Evolutionary conservation across 2,329 filamentous ascomycete species (phyloP).

Genomic region (Talaromyces sp.): DNA sequence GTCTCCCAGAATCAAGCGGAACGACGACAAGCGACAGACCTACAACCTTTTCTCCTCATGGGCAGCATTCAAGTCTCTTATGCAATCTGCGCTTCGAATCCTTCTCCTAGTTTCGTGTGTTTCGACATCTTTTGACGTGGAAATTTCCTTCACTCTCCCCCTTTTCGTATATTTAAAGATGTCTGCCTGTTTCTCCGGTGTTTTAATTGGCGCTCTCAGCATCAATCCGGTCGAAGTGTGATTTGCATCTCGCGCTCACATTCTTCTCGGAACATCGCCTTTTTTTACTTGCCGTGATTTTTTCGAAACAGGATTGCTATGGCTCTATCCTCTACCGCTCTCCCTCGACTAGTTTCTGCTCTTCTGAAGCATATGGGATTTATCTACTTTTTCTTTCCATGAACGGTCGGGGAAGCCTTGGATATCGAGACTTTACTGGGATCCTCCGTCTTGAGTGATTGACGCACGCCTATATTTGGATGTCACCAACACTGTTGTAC

Average conservation of each 20-base stretch:
- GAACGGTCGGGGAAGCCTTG: constrained; percentile 10
- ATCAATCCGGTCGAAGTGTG: not conserved
- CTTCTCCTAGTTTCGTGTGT: constrained; percentile 11
- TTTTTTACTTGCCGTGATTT: not conserved
- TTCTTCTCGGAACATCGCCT: not conserved
- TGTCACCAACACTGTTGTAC: not conserved
- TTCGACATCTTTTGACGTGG: constrained; percentile 23
- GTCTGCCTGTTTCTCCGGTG: not conserved
- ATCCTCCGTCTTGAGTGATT: constrained; percentile 4
- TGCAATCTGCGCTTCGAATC: constrained; percentile 25
- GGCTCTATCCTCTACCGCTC: constrained; percentile 10
- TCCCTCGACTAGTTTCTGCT: constrained; percentile 11
- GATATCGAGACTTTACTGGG: constrained; percentile 9
- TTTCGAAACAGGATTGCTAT: constrained; percentile 10
- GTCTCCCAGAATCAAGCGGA: constrained; percentile 24
- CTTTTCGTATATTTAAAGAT: not conserved
- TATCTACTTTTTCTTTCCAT: not conserved
- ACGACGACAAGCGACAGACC: constrained; percentile 26
- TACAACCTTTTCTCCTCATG: constrained; percentile 24
- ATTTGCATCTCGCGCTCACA: not conserved
- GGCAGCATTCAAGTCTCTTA: constrained; percentile 22
- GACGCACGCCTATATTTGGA: not conserved
- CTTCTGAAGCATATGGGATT: constrained; percentile 10
- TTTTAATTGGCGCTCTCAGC: not conserved
- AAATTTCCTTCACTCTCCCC: not conserved